These are phyloP conservation scores for Apostasia ramifera DNA, from an alignment of 106 monocot genomes.

Conservation along the genomic window DNA sequence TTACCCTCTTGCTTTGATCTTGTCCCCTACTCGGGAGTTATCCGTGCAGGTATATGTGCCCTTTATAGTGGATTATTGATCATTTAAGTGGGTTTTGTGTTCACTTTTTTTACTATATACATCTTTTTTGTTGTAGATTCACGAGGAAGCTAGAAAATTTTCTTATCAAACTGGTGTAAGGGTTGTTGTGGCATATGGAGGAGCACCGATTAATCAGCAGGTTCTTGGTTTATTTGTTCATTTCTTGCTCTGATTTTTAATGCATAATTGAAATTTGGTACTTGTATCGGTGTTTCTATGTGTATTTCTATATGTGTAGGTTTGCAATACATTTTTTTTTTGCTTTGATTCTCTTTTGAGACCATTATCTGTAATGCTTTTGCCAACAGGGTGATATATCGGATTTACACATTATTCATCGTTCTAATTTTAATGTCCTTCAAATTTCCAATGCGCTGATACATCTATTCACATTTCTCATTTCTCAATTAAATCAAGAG, in stretches of 20 bases:
- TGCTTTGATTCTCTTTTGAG: too few relatives aligned
- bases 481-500: too few relatives aligned
- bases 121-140: constrained; percentile 35
- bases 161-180: constrained; percentile 75
- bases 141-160: constrained; percentile 73
- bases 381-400: too few relatives aligned
- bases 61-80: neutral
- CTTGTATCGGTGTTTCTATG: neutral
- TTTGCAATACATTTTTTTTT: too few relatives aligned
- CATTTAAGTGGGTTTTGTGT: neutral
- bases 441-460: too few relatives aligned
- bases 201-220: constrained; percentile 68
- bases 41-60: constrained; percentile 57
- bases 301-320: too few relatives aligned
- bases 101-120: neutral
- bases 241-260: neutral
- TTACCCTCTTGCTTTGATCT: constrained; percentile 69
- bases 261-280: neutral
- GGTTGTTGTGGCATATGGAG: constrained; percentile 76
- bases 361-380: too few relatives aligned
- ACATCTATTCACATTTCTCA: too few relatives aligned
- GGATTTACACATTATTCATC: too few relatives aligned
- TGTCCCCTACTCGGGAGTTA: constrained; percentile 83
- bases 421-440: too few relatives aligned
- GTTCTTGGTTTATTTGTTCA: constrained; percentile 18